Conservation (phyloP, 805 yeast species). For the Wickerhamiella spandovensis region DNA sequence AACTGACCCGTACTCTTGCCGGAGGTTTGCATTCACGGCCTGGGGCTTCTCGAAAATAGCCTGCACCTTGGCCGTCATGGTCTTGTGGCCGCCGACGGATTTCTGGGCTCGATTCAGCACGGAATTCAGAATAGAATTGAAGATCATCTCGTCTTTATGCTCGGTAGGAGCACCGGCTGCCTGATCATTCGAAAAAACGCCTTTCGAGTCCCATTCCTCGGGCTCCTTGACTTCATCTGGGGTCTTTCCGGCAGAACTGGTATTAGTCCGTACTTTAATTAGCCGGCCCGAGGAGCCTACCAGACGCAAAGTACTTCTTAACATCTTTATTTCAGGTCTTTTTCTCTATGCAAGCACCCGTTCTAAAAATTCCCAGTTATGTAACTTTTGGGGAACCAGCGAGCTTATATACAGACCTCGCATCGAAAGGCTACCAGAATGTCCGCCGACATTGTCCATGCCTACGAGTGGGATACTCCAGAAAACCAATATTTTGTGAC, state of each 20-base stretch:
- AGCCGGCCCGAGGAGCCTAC: neutral
- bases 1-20: neutral
- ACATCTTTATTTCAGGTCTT: too few species aligned
- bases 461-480: slow-evolving; percentile 46
- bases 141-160: slow-evolving; percentile 6
- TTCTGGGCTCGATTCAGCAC: neutral
- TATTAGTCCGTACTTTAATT: neutral
- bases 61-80: neutral
- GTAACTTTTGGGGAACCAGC: neutral
- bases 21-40: neutral
- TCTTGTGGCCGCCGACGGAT: neutral
- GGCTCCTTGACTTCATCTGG: neutral
- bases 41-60: slow-evolving; percentile 1
- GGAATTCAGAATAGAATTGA: slow-evolving; percentile 1
- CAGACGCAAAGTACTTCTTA: neutral
- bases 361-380: neutral
- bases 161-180: neutral
- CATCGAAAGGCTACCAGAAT: too few species aligned
- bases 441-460: slow-evolving; percentile 50
- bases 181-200: neutral
- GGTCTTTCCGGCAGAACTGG: neutral
- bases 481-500: slow-evolving; percentile 47
- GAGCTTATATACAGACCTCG: neutral
- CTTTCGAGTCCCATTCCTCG: neutral
- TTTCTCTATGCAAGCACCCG: too few species aligned